Conservation (phyloP, 2,329 filamentous ascomycete species). For the Phoma sp. region DNA sequence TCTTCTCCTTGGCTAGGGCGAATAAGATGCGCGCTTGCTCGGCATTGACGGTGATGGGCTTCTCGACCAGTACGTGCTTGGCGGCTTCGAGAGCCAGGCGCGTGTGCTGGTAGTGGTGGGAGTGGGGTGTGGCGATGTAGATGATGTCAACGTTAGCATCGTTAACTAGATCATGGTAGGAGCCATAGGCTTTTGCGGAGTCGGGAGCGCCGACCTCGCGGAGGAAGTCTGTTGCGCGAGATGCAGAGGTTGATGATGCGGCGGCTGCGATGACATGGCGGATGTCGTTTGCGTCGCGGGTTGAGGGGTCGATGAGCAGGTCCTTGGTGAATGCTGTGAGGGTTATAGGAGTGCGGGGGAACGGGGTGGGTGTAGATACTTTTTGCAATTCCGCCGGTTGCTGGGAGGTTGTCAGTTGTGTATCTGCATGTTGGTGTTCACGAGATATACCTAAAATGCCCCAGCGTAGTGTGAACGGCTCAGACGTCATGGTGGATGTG, state of each 20-base stretch:
- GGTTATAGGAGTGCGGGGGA: background rate
- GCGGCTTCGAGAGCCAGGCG: conserved; percentile 80
- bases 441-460: conserved; percentile 30
- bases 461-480: conserved; percentile 32
- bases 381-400: conserved; percentile 51
- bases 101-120: conserved; percentile 88
- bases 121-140: conserved; percentile 89
- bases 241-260: conserved; percentile 73
- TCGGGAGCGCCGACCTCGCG: conserved; percentile 70
- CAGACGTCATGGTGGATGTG: conserved; percentile 20
- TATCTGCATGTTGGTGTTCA: background rate
- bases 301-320: conserved; percentile 73
- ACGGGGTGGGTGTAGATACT: background rate
- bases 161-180: conserved; percentile 77
- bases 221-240: conserved; percentile 75
- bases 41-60: conserved; percentile 84
- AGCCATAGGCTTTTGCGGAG: conserved; percentile 74
- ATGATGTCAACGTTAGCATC: conserved; percentile 81
- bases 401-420: conserved; percentile 56
- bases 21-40: conserved; percentile 76
- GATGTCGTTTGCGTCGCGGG: conserved; percentile 72
- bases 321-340: conserved; percentile 64
- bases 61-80: conserved; percentile 89
- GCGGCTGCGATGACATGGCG: conserved; percentile 74
- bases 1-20: conserved; percentile 72